Evolutionary conservation across 1,139 yeast genomes (phyloP).

Genomic region (Debaryomyces nepalensis): DNA sequence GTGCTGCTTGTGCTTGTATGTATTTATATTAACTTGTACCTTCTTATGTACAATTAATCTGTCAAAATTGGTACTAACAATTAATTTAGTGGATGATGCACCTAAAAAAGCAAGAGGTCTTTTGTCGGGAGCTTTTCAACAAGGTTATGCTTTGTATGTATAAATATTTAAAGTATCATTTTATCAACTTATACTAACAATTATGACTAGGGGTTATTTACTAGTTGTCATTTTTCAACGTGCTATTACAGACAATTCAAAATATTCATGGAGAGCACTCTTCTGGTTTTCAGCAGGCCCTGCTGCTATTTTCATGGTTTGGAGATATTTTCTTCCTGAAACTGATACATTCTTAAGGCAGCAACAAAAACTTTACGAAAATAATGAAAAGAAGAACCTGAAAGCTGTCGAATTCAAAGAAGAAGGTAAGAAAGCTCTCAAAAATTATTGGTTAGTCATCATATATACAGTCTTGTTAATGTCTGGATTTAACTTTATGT

Average conservation of each 20-base stretch:
- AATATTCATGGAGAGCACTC: slow-evolving; percentile 44
- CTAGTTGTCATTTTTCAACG: slow-evolving; percentile 67
- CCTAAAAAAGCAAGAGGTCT: slow-evolving; percentile 67
- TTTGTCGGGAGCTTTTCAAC: slow-evolving; percentile 69
- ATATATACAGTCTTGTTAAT: slow-evolving; percentile 42
- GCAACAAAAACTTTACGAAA: slow-evolving; percentile 24
- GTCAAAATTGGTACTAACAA: not conserved
- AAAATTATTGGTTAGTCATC: slow-evolving; percentile 44
- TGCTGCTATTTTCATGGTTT: slow-evolving; percentile 40
- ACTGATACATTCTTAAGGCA: slow-evolving; percentile 40
- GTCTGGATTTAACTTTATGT: slow-evolving; percentile 49
- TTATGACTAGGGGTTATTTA: slow-evolving; percentile 59
- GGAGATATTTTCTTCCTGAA: slow-evolving; percentile 44
- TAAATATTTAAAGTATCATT: not conserved
- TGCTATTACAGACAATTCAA: slow-evolving; percentile 46
- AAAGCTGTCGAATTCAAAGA: slow-evolving; percentile 20
- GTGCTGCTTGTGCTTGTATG: slow-evolving; percentile 59
- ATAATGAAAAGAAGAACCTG: slow-evolving; percentile 19
- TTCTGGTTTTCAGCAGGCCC: slow-evolving; percentile 52
- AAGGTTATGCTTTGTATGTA: slow-evolving; percentile 58
- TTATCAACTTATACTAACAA: not conserved
- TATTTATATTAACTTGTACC: no score
- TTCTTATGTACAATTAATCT: no score
- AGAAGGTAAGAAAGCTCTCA: slow-evolving; percentile 34
- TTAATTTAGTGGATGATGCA: slow-evolving; percentile 53